Base-by-base conservation (phyloP, 139 green algal genomes). In the Picochlorum sp. region DNA sequence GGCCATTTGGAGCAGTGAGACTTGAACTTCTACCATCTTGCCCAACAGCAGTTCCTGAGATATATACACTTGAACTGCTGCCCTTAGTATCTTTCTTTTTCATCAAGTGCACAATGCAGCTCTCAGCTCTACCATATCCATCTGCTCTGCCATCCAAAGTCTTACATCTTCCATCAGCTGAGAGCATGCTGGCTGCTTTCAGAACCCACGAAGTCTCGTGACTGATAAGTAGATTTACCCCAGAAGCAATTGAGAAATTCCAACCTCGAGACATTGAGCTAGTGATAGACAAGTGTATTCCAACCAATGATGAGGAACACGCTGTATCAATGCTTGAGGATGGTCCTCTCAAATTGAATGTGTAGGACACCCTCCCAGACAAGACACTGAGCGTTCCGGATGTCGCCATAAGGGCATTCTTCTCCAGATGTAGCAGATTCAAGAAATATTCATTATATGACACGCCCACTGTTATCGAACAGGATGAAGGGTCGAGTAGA, bases 271-370 rank as follows among this genome's bases (percentile, higher is more conserved):
- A 38, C 2, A 49, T 50, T 4, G 84, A 67, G 9, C 73, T 69
- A 14, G 37, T 74, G 51, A 68, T 37, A 4, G 85, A 82, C 11
- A 94, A 45, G 60, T 85, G 69, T 2, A 79, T 70, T 16, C 83
- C 79, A 3, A 95, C 86, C 21, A 96, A 72, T 9, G 85, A 93
- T 7, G 88, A 92, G 10, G 88, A 95, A 77, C 90, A 96, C 4
- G 90, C 90, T 4, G 86, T 91, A 68, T 86, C 72, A 11, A 78
- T 73, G 41, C 44, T 73, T 81, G 82, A 16, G 15, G 64, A 79
- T 26, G 88, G 86, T 21, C 88, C 88, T 44, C 74, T 75, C 4
- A 95, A 60, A 1, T 72, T 79, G 38, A 92, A 83, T 0, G 75
- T 79, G 66, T 85, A 96, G 4, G 85, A 90, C 11, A 95, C 20